phyloP scores from a whole-genome alignment of 1,139 yeast species.

The Blastobotrys raffinosifermentans region DNA sequence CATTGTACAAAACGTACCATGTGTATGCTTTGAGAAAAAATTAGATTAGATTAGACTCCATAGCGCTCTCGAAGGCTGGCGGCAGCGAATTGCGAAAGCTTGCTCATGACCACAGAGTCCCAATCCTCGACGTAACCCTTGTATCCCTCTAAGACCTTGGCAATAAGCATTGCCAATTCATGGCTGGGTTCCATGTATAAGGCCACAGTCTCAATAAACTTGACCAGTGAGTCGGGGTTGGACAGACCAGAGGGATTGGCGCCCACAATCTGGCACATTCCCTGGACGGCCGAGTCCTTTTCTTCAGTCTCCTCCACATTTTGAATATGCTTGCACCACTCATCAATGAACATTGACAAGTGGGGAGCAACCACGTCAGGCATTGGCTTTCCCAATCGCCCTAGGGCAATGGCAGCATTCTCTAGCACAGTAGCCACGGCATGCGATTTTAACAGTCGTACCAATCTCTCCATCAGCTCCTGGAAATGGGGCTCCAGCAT shows the following conservation, averaged over 20 bases:
- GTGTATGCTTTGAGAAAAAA: no score
- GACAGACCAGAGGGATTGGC: conserved; percentile 64
- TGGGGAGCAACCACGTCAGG: conserved; percentile 57
- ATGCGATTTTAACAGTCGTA: conserved; percentile 54
- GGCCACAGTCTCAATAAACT: conserved; percentile 60
- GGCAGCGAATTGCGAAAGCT: conserved; percentile 18
- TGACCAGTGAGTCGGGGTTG: conserved; percentile 43
- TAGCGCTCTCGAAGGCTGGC: conserved; percentile 18
- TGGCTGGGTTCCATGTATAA: conserved; percentile 44
- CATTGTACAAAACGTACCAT: no score
- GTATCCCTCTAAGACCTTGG: conserved; percentile 34
- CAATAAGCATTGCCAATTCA: conserved; percentile 29
- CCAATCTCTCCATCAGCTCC: conserved; percentile 50
- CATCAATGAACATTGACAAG: conserved; percentile 48
- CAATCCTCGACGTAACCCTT: conserved; percentile 32
- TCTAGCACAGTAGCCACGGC: conserved; percentile 64
- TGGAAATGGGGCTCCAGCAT: conserved; percentile 58
- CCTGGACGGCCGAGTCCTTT: conserved; percentile 72
- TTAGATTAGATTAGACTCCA: conserved; percentile 18
- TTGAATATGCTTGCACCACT: conserved; percentile 65
- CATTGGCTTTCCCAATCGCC: conserved; percentile 70
- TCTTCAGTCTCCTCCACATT: conserved; percentile 70
- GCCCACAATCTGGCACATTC: conserved; percentile 63
- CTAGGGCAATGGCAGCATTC: conserved; percentile 88
- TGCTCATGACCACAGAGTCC: conserved; percentile 23